Base-by-base conservation (phyloP, 257 asterid genomes). In the Fraxinus anomala region DNA sequence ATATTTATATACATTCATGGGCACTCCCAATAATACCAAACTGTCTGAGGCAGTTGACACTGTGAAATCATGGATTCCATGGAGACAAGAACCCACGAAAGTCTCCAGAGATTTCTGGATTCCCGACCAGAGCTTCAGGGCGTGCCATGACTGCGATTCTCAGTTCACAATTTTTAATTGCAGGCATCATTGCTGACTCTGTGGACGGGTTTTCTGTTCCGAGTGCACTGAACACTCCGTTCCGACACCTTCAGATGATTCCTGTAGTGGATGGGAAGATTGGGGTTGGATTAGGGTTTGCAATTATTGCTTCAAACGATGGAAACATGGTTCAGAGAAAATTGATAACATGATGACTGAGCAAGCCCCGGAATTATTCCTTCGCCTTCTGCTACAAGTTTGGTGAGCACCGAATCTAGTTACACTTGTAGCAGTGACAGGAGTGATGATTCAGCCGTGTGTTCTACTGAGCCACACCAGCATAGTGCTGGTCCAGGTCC, bases 71-170 rank as follows among this genome's bases (percentile, higher is more conserved):
- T 91, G 93, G 93, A 83, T 86, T 49, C 92, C 93, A 0, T 61
- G 84, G 82, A 83, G 77, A 81, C 70, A 79, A 73, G 89, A 85
- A 73, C 83, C 86, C 70, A 83, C 81, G 61, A 85, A 76, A 54
- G 80, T 88, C 83, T 88, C 97, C 4, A 86, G 91, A 77, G 90
- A 91, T 82, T 91, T 91, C 81, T 91, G 97, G 97, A 91, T 91
- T 92, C 93, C 94, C 36, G 97, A 91, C 73, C 90, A 87, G 82
- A 89, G 93, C 83, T 91, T 94, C 82, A 80, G 92, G 85, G 91
- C 89, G n/a, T 91, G 97, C 87, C 89, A 91, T 80, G 97, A 91
- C 70, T 89, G 97, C 73, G 97, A 91, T 87, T 88, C 88, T 14
- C 86, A 77, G 63, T 91, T 89, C 81, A 88, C 86, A 73, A 76